phyloP scores from a whole-genome alignment of 2,329 filamentous ascomycete species.

The Colletotrichum truncatum region DNA sequence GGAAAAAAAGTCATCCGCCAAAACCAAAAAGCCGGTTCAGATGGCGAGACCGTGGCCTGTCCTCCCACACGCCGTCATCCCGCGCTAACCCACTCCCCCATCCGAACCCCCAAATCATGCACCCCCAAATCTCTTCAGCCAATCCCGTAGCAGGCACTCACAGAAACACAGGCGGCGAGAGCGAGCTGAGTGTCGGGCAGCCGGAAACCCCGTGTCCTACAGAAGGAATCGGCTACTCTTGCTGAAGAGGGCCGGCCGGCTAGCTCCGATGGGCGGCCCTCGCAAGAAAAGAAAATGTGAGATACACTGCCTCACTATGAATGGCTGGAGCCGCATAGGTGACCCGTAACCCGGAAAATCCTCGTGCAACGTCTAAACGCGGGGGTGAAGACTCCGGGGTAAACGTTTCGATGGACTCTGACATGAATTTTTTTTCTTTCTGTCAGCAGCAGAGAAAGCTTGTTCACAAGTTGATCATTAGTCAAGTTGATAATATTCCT shows the following conservation, averaged over 20 bases:
- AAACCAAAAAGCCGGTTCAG: neutral
- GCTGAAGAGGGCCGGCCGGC: neutral
- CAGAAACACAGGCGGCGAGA: no score
- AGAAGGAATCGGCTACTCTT: neutral
- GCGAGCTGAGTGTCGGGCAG: no score
- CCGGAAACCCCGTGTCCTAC: no score
- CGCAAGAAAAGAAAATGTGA: neutral
- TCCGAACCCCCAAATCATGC: neutral
- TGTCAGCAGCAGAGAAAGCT: neutral
- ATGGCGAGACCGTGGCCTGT: neutral
- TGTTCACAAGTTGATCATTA: neutral
- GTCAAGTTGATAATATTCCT: neutral
- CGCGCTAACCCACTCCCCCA: neutral
- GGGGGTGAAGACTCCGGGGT: neutral
- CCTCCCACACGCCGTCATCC: neutral
- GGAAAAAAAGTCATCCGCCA: no score
- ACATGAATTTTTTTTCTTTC: neutral
- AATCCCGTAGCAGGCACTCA: neutral
- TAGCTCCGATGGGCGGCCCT: neutral
- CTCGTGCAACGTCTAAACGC: neutral
- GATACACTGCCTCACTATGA: neutral
- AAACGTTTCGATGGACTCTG: neutral
- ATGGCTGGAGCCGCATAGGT: neutral
- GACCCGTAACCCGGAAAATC: neutral
- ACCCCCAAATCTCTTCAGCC: neutral